These are phyloP conservation scores for Aurinia saxatilis DNA, from an alignment of 345 rosid genomes.

Conservation along the genomic window DNA sequence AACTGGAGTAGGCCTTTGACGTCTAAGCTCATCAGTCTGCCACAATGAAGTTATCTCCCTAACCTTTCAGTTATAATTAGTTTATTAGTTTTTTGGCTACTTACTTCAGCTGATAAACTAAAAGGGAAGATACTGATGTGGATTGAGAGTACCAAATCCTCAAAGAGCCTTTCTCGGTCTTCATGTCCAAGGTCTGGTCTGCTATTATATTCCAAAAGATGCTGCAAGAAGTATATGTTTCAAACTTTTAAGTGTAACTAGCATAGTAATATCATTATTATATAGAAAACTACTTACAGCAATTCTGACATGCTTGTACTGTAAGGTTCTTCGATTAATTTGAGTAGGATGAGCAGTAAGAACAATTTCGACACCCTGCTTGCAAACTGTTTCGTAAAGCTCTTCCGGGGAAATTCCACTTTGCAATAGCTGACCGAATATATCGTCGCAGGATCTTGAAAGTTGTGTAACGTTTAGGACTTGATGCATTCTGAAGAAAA, in stretches of 20 bases:
- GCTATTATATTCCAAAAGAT: conserved; percentile 80
- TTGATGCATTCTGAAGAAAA: conserved; percentile 66
- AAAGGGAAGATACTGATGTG: not conserved
- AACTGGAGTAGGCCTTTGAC: conserved; percentile 86
- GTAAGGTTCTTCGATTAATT: conserved; percentile 90
- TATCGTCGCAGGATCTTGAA: conserved; percentile 91
- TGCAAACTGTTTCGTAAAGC: conserved; percentile 79
- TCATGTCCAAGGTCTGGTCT: conserved; percentile 86
- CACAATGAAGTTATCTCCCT: conserved; percentile 88
- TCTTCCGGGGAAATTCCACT: conserved; percentile 68
- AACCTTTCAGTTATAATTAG: conserved; percentile 34
- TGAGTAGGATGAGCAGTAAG: conserved; percentile 99
- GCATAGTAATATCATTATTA: not conserved
- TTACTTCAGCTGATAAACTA: not conserved
- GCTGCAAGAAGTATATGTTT: conserved; percentile 39
- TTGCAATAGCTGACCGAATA: conserved; percentile 71
- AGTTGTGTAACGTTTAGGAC: conserved; percentile 40
- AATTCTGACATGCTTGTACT: conserved; percentile 88
- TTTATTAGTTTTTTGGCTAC: not conserved
- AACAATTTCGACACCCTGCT: conserved; percentile 97
- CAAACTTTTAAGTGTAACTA: too few relatives aligned
- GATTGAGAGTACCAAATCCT: conserved; percentile 66
- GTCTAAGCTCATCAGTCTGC: conserved; percentile 98
- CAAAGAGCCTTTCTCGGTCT: conserved; percentile 85
- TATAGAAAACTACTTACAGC: conserved; percentile 45